phyloP scores from a whole-genome alignment of 345 rosid genomes.

The Eucalyptus erythrocorys region DNA sequence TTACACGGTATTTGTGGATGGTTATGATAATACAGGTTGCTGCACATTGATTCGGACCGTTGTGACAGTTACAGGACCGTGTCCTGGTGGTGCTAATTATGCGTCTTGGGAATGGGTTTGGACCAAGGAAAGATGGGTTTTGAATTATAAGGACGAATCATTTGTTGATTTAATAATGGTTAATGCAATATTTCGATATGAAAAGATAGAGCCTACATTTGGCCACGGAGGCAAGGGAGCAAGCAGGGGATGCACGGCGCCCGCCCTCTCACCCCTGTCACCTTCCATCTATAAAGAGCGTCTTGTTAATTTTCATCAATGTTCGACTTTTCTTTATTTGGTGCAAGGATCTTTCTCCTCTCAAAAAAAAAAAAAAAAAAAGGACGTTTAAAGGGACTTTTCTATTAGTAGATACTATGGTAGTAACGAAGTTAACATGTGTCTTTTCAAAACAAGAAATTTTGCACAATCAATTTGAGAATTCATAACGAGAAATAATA shows the following conservation, averaged over 20 bases:
- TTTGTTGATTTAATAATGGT: neutral
- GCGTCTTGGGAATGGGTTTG: neutral
- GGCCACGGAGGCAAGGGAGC: neutral
- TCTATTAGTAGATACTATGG: neutral
- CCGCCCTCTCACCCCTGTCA: neutral
- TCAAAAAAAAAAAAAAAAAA: neutral
- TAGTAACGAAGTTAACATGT: neutral
- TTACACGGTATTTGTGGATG: neutral
- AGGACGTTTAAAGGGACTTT: neutral
- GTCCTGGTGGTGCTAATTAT: neutral
- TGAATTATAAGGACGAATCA: neutral
- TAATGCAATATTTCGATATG: neutral
- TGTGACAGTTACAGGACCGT: neutral
- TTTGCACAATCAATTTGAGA: neutral
- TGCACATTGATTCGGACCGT: neutral
- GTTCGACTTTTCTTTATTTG: neutral
- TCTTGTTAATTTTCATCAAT: neutral
- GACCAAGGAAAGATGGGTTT: neutral
- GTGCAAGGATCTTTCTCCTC: neutral
- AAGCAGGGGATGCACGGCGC: neutral
- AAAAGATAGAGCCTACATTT: neutral
- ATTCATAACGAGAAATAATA: neutral
- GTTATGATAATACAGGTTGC: neutral
- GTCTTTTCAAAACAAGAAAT: neutral
- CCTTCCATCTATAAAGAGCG: neutral